Evolutionary conservation across 2,329 filamentous ascomycete genomes (phyloP).

Genomic region (Sporothrix variecibatus): DNA sequence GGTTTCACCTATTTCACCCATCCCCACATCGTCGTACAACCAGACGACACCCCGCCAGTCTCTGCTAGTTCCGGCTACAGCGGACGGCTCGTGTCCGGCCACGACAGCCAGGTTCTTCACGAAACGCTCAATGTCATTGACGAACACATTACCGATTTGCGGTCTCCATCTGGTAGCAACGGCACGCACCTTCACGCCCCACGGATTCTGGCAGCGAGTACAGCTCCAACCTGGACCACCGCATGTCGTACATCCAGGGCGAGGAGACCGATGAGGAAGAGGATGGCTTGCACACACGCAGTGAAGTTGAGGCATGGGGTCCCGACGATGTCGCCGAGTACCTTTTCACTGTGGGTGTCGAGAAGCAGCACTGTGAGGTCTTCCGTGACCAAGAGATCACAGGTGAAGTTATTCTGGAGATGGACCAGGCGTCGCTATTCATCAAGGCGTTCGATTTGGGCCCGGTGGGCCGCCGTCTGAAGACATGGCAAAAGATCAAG

Average conservation of each 20-base stretch:
- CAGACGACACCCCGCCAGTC: constrained; percentile 25
- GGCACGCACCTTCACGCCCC: constrained; percentile 54
- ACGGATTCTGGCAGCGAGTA: constrained; percentile 90
- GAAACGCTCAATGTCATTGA: constrained; percentile 96
- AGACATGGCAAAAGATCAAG: constrained; percentile 97
- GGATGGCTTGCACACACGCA: constrained; percentile 63
- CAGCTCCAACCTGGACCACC: constrained; percentile 73
- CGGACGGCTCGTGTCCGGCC: constrained; percentile 41
- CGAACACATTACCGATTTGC: constrained; percentile 90
- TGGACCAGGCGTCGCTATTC: constrained; percentile 94
- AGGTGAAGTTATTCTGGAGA: constrained; percentile 87
- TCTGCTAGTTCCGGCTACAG: constrained; percentile 41
- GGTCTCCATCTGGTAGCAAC: constrained; percentile 52
- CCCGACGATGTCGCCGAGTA: constrained; percentile 85
- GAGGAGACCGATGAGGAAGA: constrained; percentile 96
- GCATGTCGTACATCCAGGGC: constrained; percentile 88
- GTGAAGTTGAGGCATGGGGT: constrained; percentile 78
- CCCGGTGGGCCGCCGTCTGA: constrained; percentile 82
- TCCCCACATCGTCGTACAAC: constrained; percentile 29
- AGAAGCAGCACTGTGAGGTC: constrained; percentile 87
- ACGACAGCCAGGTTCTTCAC: constrained; percentile 80
- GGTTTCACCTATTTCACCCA: neutral
- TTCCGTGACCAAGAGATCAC: constrained; percentile 96
- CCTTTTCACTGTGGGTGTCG: constrained; percentile 80
- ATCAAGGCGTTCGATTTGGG: constrained; percentile 94